Base-by-base conservation (phyloP, 164 flowering plant species). In the Protea cynaroides region DNA sequence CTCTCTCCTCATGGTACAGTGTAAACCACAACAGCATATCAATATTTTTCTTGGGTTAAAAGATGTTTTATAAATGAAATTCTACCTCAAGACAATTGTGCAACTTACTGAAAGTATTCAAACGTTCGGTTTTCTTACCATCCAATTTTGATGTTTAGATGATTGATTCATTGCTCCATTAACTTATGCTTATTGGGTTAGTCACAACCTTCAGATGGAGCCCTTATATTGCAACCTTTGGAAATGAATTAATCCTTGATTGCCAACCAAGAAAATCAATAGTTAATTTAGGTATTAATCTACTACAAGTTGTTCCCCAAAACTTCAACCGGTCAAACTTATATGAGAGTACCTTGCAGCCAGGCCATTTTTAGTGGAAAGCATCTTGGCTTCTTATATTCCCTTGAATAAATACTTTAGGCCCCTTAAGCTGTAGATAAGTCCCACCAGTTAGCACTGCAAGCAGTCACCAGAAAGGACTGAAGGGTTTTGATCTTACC, bases 341-440 rank as follows among this genome's bases (percentile, higher is more conserved):
- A 8, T 54, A 24, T 12, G 18, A 54, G 11, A 36, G 23, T 59
- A 59, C 37, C 64, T 44, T 14, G 83, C 97, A 92, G 36, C 94
- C 94, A 3, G 91, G 86, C 97, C 96, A 93, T 59, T 65, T 70
- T 69, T 68, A 69, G 25, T 53, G 62, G 29, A 62, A 55, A 2
- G 78, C 51, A 36, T 77, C 81, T 56, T 61, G 60, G 72, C 72
- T 66, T 58, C 62, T 65, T 13, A 67, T 46, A 71, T 74, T 80
- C 61, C 95, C 96, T 67, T 89, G 96, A 50, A 86, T 68, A 73
- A 72, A 94, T 15, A 90, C 90, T 75, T 82, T 89, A 23, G 97
- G 87, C 65, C 77, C 85, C 68, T 72, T 80, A 47, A 84, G 72
- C 98, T 93, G 84, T 67, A 54, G 37, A 7, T 56, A 54, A 25